Percentiles rank a stretch among this genome's conserved stretches.
Conservation (phyloP, 2,329 filamentous ascomycete species). For the Bimuria novae-zelandiae region DNA sequence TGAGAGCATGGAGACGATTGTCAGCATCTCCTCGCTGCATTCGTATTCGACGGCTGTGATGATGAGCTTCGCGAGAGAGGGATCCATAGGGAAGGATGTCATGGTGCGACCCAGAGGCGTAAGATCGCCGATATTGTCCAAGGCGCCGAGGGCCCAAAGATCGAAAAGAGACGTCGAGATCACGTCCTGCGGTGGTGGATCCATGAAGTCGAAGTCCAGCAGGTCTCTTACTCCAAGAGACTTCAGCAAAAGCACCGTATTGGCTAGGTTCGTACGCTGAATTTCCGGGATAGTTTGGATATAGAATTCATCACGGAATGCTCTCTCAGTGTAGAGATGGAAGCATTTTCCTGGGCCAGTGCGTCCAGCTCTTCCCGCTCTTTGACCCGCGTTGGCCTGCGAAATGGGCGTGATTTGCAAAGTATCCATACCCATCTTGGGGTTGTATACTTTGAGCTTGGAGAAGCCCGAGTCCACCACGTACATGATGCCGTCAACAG, state of each 20-base stretch:
- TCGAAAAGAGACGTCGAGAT: conserved; percentile 98
- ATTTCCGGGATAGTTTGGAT: conserved; percentile 97
- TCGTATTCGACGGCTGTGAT: conserved; percentile 89
- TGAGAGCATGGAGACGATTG: conserved; percentile 96
- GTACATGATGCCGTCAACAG: conserved; percentile 98
- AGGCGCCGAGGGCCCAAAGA: conserved; percentile 89
- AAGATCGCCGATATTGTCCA: conserved; percentile 92
- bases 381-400: conserved; percentile 92
- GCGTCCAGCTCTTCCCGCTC: conserved; percentile 89
- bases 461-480: conserved; percentile 96
- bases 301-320: conserved; percentile 95
- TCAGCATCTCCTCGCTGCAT: conserved; percentile 97
- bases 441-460: conserved; percentile 98
- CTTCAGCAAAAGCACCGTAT: conserved; percentile 92
- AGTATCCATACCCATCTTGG: conserved; percentile 98
- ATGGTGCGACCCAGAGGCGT: conserved; percentile 87
- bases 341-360: conserved; percentile 96
- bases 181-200: conserved; percentile 95
- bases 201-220: conserved; percentile 98
- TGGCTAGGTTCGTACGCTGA: conserved; percentile 92
- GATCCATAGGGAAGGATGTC: conserved; percentile 98
- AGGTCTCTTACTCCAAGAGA: conserved; percentile 92
- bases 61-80: conserved; percentile 89
- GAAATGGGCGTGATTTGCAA: conserved; percentile 97
- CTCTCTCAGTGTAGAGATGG: conserved; percentile 89